Evolutionary conservation across 257 asterid genomes (phyloP).

Genomic region (Ajuga chamaepitys): DNA sequence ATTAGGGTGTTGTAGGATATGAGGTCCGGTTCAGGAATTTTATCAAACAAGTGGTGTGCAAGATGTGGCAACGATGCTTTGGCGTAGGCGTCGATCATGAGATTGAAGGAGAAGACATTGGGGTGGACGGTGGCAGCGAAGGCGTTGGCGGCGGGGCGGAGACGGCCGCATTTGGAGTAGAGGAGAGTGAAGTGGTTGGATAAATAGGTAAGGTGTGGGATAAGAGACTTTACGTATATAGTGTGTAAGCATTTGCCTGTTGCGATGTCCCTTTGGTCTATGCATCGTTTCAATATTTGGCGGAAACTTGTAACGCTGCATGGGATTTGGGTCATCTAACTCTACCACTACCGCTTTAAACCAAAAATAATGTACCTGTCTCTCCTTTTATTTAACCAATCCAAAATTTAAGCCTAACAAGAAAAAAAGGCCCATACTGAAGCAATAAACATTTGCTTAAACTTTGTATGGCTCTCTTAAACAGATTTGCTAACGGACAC

Average conservation of each 20-base stretch:
- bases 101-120: constrained; percentile 69
- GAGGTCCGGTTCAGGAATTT: constrained; percentile 68
- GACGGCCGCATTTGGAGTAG: constrained; percentile 62
- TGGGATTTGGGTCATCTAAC: constrained; percentile 40
- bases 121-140: constrained; percentile 43
- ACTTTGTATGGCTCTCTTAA: too few relatives aligned
- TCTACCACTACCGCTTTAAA: too few relatives aligned
- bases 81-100: constrained; percentile 53
- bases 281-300: constrained; percentile 49
- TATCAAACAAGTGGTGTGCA: constrained; percentile 59
- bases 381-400: too few relatives aligned
- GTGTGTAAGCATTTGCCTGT: constrained; percentile 63
- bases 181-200: constrained; percentile 80
- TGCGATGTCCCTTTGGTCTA: constrained; percentile 37
- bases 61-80: constrained; percentile 37
- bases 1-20: constrained; percentile 75
- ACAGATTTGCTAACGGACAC: too few relatives aligned
- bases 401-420: too few relatives aligned
- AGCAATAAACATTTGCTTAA: too few relatives aligned
- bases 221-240: constrained; percentile 35
- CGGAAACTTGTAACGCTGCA: too few relatives aligned
- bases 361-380: too few relatives aligned
- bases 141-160: constrained; percentile 42
- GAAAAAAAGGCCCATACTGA: too few relatives aligned
- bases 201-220: constrained; percentile 51